Base-by-base conservation (phyloP, 169 alveolate genomes). In the Blepharisma undulans region DNA sequence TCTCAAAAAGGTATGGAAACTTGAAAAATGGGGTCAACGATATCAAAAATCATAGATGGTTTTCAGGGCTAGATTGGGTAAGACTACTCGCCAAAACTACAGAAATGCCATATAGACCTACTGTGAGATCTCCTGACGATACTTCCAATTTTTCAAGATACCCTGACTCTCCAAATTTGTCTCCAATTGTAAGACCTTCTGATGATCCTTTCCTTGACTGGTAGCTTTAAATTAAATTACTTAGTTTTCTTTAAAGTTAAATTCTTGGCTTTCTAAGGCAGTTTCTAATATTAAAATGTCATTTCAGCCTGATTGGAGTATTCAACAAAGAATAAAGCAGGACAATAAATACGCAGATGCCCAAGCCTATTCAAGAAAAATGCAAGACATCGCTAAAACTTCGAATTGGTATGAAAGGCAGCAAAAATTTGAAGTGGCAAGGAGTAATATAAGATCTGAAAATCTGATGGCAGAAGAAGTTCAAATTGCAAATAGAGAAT, bases 41-140 rank as follows among this genome's bases (percentile, higher is more conserved):
- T 91, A 95, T 98, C 90, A 97, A 97, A 95, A 95, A 93, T 32
- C 98, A 96, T 95, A 93, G 97, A 92, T 98, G 98, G 97, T 98
- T 98, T 93, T 90, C 91, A 84, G 97, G 87, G 5, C 85, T 96
- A 66, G 96, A 95, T 72, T 96, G 97, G 97, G 93, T 92, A 22
- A 84, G 74, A 30, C 91, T 95, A 14, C 32, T 92, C 48, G 36
- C 32, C 36, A 95, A 92, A 87, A 91, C 93, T 81, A 61, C 93
- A 27, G 88, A 88, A 16, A 92, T 97, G 7, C 93, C 96, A 32
- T 96, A 96, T 84, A 87, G 87, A 32, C 98, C 98, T 30, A 86
- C 89, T 32, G 94, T 93, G 33, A 93, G 92, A 81, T 88, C 95
- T 48, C 90, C 93, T 34, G 90, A 92, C 90, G 98, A 95, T 76